Base-by-base conservation (phyloP, 768 basidiomycete species). In the Lyophyllum decastes region DNA sequence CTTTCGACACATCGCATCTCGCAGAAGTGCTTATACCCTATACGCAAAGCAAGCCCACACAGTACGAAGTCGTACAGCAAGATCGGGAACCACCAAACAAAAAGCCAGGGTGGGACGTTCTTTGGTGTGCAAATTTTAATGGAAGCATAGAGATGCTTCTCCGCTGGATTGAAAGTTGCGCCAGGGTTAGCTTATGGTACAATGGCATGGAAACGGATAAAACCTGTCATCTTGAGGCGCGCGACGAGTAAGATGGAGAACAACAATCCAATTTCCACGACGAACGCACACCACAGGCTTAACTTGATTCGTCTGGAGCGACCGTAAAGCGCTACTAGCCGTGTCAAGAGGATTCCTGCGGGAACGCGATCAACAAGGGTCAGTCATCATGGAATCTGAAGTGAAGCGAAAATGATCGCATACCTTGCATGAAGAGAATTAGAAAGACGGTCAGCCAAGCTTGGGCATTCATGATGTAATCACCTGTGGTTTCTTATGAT, bases 361-460 rank as follows among this genome's bases (percentile, higher is more conserved):
- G 14, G 35, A 41, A 41, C 6, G 10, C 16, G 10, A 19, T 41
- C 4, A 19, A 19, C n/a, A 4, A 4, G n/a, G 4, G 17, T 19
- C 2, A 19, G n/a, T 19, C 4, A 19, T 19, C 2, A 41, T 19
- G 40, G 40, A 9, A 38, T n/a, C 2, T 10, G n/a, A 19, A 19
- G 9, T 10, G 6, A 5, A 16, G 40, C 4, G 10, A 41, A 5
- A 19, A 10, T 5, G 14, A 17, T 17, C 12, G 40, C n/a, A 10
- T 46, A 58, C 57, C 44, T 52, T 58, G 57, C 57, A 58, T 58
- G 9, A 52, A 25, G 22, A 58, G 35, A n/a, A 52, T 43, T 17
- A 52, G 57, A 16, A 53, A n/a, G 7, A 48, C 24, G 33, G 40
- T 44, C n/a, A 41, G 10, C 57, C 57, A 58, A 34, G 41, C 51